These are phyloP conservation scores for Neurospora sp. DNA, from an alignment of 495 filamentous ascomycete genomes.

Conservation along the genomic window DNA sequence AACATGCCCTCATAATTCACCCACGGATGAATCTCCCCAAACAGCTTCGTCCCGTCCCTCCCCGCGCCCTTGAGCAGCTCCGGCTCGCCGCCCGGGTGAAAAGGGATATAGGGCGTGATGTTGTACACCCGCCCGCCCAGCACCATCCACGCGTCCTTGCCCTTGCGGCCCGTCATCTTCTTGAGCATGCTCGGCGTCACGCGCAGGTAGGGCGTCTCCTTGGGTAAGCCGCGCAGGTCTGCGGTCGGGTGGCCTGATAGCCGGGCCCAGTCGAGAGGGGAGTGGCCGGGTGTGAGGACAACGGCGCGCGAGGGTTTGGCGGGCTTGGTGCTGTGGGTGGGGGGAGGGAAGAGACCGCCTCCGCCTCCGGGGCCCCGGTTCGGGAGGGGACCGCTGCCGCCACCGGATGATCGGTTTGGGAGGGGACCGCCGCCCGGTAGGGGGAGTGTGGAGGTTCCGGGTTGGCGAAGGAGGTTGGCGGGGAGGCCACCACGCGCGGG, in stretches of 20 bases:
- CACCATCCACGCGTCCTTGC: slow-evolving; percentile 78
- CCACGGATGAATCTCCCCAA: slow-evolving; percentile 92
- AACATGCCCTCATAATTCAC: slow-evolving; percentile 96
- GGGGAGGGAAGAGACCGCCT: slow-evolving; percentile 32
- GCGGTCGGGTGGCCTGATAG: slow-evolving; percentile 53
- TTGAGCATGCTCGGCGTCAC: slow-evolving; percentile 75
- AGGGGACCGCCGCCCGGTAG: slow-evolving; percentile 11
- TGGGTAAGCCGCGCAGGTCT: slow-evolving; percentile 52
- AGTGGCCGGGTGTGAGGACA: slow-evolving; percentile 73
- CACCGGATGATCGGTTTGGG: not conserved
- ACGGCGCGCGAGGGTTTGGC: slow-evolving; percentile 47
- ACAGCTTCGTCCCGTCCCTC: slow-evolving; percentile 65
- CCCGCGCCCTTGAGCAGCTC: slow-evolving; percentile 77
- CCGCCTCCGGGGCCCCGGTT: slow-evolving; percentile 18
- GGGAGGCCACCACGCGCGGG: slow-evolving; percentile 16
- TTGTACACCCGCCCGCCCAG: slow-evolving; percentile 88
- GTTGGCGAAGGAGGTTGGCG: slow-evolving; percentile 7
- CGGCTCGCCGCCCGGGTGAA: slow-evolving; percentile 83
- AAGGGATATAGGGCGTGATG: slow-evolving; percentile 77
- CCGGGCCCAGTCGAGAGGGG: slow-evolving; percentile 90
- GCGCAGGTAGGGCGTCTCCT: slow-evolving; percentile 34
- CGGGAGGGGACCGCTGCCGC: slow-evolving; percentile 16
- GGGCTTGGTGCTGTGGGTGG: slow-evolving; percentile 35
- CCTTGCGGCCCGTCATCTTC: slow-evolving; percentile 64
- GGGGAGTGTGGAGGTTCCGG: slow-evolving; percentile 6